phyloP scores from a whole-genome alignment of 106 monocot genomes.

The Phalaenopsis equestris region DNA sequence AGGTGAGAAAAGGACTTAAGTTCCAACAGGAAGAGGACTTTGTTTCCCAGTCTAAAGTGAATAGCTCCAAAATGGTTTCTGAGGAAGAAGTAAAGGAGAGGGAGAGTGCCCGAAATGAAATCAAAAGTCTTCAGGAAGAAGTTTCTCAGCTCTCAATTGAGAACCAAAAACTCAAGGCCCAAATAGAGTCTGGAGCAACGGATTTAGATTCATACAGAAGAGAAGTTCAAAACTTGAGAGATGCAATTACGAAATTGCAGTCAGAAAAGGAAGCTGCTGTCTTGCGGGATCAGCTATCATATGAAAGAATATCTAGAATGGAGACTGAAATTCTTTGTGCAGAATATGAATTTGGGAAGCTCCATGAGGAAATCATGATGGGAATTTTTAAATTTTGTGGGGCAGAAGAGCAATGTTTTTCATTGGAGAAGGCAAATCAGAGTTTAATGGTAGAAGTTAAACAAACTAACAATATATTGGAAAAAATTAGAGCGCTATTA shows the following conservation, averaged over 20 bases:
- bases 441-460: not conserved
- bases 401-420: constrained; percentile 7
- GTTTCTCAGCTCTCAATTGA: constrained; percentile 5
- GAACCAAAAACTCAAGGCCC: not conserved
- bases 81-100: not conserved
- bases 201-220: constrained; percentile 14
- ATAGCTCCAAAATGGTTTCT: not conserved
- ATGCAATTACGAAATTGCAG: constrained; percentile 17
- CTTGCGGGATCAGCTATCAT: constrained; percentile 18
- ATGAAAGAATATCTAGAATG: constrained; percentile 29
- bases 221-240: constrained; percentile 33
- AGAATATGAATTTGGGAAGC: constrained; percentile 21
- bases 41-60: not conserved
- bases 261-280: constrained; percentile 32
- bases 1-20: constrained; percentile 14
- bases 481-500: not conserved
- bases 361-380: constrained; percentile 7
- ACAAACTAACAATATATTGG: not conserved
- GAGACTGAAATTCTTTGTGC: constrained; percentile 28
- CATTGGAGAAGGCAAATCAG: not conserved
- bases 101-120: not conserved
- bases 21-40: constrained; percentile 10
- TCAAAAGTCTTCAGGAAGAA: constrained; percentile 5
- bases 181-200: constrained; percentile 15
- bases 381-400: not conserved